These are phyloP conservation scores for Neofusicoccum parvum DNA, from an alignment of 2,329 filamentous ascomycete genomes.

Conservation along the genomic window DNA sequence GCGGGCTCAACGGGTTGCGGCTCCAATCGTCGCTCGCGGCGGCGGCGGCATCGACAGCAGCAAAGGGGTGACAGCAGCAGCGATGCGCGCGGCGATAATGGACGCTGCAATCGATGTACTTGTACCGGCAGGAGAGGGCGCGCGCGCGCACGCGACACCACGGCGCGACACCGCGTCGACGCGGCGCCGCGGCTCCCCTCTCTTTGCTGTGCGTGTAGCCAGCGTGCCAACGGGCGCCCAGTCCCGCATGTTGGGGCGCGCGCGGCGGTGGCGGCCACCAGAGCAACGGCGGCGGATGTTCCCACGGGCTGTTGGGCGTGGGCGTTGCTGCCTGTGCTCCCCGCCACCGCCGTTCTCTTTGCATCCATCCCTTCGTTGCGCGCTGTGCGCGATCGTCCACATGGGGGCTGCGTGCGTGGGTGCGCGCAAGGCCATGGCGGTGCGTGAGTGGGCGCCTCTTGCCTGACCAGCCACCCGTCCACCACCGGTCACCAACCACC, in stretches of 20 bases:
- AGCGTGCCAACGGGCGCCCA: too few relatives aligned
- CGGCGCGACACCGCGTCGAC: constrained; percentile 1
- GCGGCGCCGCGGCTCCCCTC: background rate
- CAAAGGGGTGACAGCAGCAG: background rate
- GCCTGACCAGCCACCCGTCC: background rate
- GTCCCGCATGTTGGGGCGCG: too few relatives aligned
- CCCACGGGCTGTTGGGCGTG: background rate
- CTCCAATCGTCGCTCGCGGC: too few relatives aligned
- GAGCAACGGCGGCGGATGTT: background rate
- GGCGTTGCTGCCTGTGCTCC: background rate
- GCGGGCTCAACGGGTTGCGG: too few relatives aligned
- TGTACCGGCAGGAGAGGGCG: background rate
- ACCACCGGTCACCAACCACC: background rate
- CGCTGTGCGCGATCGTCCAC: background rate
- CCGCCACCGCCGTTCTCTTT: constrained; percentile 2
- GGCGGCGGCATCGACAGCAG: background rate
- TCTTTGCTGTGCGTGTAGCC: too few relatives aligned
- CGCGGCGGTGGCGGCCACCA: background rate
- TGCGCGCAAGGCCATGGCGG: background rate
- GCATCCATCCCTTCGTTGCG: background rate
- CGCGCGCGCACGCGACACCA: background rate
- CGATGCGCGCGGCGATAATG: background rate
- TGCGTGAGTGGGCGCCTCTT: background rate
- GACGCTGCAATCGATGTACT: background rate
- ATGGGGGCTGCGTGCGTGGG: background rate